These are phyloP conservation scores for Microsporum ferrugineum DNA, from an alignment of 2,329 filamentous ascomycete species.

Conservation along the genomic window DNA sequence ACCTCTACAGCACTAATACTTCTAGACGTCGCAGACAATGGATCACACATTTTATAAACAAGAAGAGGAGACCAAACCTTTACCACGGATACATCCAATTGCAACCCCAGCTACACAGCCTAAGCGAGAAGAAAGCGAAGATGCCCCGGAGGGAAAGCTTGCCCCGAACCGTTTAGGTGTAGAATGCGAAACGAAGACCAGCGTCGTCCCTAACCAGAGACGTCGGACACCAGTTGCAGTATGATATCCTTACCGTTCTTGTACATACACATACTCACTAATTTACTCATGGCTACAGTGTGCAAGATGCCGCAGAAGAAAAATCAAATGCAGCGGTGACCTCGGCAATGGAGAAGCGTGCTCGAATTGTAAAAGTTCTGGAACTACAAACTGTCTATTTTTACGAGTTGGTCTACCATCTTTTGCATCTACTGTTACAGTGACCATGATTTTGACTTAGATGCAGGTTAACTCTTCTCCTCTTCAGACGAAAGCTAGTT, in stretches of 20 bases:
- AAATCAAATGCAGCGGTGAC: conserved; percentile 90
- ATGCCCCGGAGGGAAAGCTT: background rate
- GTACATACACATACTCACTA: background rate
- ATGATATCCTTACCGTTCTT: conserved; percentile 14
- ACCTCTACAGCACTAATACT: conserved; percentile 8
- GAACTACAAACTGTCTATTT: conserved; percentile 57
- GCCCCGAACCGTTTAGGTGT: background rate
- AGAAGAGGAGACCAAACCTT: conserved; percentile 19
- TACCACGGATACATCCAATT: conserved; percentile 10
- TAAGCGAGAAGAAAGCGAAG: background rate
- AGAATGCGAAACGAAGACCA: conserved; percentile 22
- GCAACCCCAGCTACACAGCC: background rate
- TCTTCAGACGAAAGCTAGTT: conserved; percentile 18
- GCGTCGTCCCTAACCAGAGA: conserved; percentile 27
- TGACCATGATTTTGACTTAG: background rate
- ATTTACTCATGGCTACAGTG: conserved; percentile 42
- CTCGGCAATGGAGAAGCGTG: conserved; percentile 65
- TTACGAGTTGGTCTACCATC: conserved; percentile 49
- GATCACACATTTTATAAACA: conserved; percentile 17
- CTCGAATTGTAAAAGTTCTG: conserved; percentile 67
- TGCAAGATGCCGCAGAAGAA: conserved; percentile 76
- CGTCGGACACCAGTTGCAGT: conserved; percentile 46
- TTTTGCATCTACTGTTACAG: background rate
- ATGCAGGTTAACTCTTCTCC: conserved; percentile 26
- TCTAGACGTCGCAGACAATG: conserved; percentile 15